Evolutionary conservation across 2,329 filamentous ascomycete species (phyloP), one percentile per base, ranked within the genome.

Genomic region (Alternaria angustiovoidea): DNA sequence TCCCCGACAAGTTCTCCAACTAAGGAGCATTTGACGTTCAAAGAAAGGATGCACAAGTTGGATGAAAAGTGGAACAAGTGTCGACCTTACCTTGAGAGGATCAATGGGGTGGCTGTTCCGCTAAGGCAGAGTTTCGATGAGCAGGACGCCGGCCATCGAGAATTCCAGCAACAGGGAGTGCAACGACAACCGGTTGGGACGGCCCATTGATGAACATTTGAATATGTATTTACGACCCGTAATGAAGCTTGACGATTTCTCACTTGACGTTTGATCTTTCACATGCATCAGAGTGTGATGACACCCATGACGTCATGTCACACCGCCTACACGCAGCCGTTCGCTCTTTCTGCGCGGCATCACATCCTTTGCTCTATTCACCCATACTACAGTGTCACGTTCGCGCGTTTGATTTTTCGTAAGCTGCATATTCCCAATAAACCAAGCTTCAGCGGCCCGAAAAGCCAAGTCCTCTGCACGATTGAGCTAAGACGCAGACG

Each of bases 1-100:
- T 85, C 11, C 81, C 84, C 8, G 73, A 81, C 12, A 84, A 85
- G 74, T 67, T 83, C 71, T 83, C 81, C 46, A 83, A 84, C 69
- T 84, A 81, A 57, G 49, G 26, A 53, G 5, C 24, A 30, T 14
- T 39, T 22, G 46, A 48, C 22, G 8, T 49, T 55, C n/a, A 62
- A 54, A 22, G 47, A 46, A 6, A 32, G 30, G 12, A 38, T 59
- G 54, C 57, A 55, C 16, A 55, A 24, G 7, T 22, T 65, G 11
- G 48, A 59, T 12, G 34, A 61, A n/a, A 66, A 57, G 42, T 66
- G 64, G 64, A 36, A 53, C 24, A 59, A 63, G 18, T 51, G 51
- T 12, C 22, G 62, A 9, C 62, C 62, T n/a, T 65, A 66, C 30
- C 7, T 66, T 20, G 62, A 66, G 46, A 52, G 64, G n/a, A 52